Base-by-base conservation (phyloP, 1,284 basidiomycete genomes). In the Phaffia rhodozyma region DNA sequence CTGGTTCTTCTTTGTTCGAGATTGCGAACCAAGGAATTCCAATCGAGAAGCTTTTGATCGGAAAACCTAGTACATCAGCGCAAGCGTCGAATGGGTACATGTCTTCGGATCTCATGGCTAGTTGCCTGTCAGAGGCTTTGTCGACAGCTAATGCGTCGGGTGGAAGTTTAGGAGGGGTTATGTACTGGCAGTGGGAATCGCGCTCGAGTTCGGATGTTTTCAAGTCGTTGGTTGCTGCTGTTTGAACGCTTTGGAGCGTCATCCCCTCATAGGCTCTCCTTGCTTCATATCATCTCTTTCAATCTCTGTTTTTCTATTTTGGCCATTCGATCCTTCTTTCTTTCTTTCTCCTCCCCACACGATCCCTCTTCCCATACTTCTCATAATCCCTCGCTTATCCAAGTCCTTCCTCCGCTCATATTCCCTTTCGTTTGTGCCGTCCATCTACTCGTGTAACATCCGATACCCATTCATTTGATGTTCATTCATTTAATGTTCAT, bases 161-260 rank as follows among this genome's bases (percentile, higher is more conserved):
- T 0, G 76, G 75, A 75, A 74, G 74, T 57, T 32, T 53, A 27
- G 74, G 68, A 0, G 75, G 75, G 30, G 71, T 77, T 61, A 76
- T 76, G 75, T 76, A 73, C 67, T 77, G 76, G 76, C 73, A 77
- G 65, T 76, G 72, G 71, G 67, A 58, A 60, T 59, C 38, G 13
- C 57, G 18, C 25, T 27, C 32, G 30, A 53, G 25, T 27, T 27
- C 18, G 30, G 18, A 53, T 53, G 25, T 32, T 13, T 27, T 53
- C 52, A 53, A 53, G 52, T 13, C 52, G 2, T 53, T 53, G 18
- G 30, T 53, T 16, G 25, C 52, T 27, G 25, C 18, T 13, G 11
- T 53, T 20, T 32, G 18, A 27, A 53, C 6, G 7, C 18, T 53
- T 53, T 53, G 2, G 6, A 2, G 2, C 13, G 16, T 16, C 38